A percentile compares a stretch with the other conserved stretches of the same genome.
Evolutionary conservation across 1,139 yeast species (phyloP).

Genomic region (Hansenula sp.): DNA sequence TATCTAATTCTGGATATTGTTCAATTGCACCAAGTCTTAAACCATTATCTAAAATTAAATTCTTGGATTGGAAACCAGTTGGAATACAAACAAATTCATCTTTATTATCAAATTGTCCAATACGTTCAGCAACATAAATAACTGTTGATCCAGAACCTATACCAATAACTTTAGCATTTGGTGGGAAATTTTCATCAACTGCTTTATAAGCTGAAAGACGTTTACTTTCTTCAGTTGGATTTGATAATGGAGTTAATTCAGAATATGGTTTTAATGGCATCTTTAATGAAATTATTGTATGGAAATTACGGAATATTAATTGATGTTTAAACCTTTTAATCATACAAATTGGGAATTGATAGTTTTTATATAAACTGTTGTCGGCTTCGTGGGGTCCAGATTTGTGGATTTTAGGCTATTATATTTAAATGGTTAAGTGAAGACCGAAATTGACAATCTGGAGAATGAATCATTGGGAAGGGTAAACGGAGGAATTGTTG

Average conservation of each 20-base stretch:
- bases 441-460: too few relatives aligned
- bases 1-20: conserved; percentile 73
- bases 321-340: background rate
- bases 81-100: conserved; percentile 74
- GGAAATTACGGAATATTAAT: background rate
- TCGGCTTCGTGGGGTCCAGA: too few relatives aligned
- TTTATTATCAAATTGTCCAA: conserved; percentile 64
- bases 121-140: conserved; percentile 89
- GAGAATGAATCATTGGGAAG: too few relatives aligned
- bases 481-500: too few relatives aligned
- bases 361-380: too few relatives aligned
- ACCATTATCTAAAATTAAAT: conserved; percentile 78
- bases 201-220: conserved; percentile 88
- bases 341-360: too few relatives aligned
- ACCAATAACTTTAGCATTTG: conserved; percentile 72
- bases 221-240: conserved; percentile 44
- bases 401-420: too few relatives aligned
- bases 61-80: conserved; percentile 94
- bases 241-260: conserved; percentile 23
- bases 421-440: too few relatives aligned
- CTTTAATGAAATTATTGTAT: background rate
- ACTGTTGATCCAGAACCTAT: conserved; percentile 98
- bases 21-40: conserved; percentile 77
- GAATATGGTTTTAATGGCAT: conserved; percentile 20
- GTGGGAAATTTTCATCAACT: conserved; percentile 82